Base-by-base conservation (phyloP, 768 basidiomycete genomes). In the Lactifluus volemus region DNA sequence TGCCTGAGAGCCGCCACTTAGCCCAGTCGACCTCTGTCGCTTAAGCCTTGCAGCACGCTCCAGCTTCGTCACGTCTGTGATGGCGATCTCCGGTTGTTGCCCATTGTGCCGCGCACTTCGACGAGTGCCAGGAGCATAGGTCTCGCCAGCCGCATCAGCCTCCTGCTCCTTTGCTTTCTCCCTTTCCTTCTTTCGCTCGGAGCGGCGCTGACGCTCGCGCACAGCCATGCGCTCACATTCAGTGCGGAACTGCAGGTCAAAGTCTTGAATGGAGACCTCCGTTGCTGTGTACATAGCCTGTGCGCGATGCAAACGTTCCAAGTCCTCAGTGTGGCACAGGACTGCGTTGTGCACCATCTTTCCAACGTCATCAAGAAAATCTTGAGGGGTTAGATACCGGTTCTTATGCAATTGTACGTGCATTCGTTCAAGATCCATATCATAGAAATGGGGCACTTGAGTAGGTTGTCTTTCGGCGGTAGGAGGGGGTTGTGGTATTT, bases 391-490 rank as follows among this genome's bases (percentile, higher is more conserved):
- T 32, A 92, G 82, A 70, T 98, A 99, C 44, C 84, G 83, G 44
- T 84, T 84, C 69, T 83, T 86, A 77, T 90, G 92, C 21, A 99
- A 78, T 57, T 90, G 85, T 25, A 78, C 76, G 67, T 95, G 89
- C 83, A 99, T 92, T 64, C 81, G 84, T 68, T 98, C 97, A 41
- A 98, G 78, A 71, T 98, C 94, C 79, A 98, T 86, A 68, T 95
- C 85, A 69, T 83, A 90, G 17, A 94, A 74, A 8, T 76, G 77
- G 9, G 82, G 83, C 15, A 68, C 71, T 17, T 75, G 75, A 25
- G 25, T 1, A 9, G 76, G 75, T 11, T 67, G 59, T 15, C 72
- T 73, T 30, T 66, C 77, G 49, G 72, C 76, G 45, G 68, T 67
- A 47, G 73, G 73, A 32, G 67, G 64, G 49, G 68, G 70, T 15